Evolutionary conservation across 2,329 filamentous ascomycete genomes (phyloP).

Genomic region (Aspergillus ochraceus): DNA sequence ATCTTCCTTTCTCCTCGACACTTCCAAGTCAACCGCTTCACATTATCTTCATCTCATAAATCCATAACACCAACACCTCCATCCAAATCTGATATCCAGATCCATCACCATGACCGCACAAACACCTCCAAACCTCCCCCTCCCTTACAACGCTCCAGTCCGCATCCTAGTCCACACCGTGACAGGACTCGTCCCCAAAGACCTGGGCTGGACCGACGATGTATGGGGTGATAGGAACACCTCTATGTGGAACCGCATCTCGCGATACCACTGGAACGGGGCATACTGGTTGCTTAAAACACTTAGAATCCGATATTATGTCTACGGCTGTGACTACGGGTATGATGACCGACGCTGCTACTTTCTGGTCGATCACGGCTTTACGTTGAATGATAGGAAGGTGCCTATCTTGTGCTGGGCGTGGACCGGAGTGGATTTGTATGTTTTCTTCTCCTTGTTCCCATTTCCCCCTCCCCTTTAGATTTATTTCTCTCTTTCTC

Average conservation of each 20-base stretch:
- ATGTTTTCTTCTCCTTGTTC: neutral
- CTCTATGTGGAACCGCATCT: neutral
- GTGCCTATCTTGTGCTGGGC: neutral
- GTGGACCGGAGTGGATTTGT: neutral
- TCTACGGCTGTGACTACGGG: neutral
- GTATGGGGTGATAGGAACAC: neutral
- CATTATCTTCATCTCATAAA: too few species aligned
- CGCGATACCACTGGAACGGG: neutral
- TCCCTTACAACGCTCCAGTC: neutral
- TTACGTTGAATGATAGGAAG: neutral
- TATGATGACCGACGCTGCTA: neutral
- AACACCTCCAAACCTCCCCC: neutral
- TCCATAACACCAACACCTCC: neutral
- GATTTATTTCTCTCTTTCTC: too few species aligned
- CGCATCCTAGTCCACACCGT: neutral
- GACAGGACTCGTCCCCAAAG: neutral
- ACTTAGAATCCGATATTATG: neutral
- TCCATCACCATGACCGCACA: neutral
- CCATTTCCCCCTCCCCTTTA: too few species aligned
- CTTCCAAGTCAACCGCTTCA: too few species aligned
- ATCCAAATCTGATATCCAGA: too few species aligned
- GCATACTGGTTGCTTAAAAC: too few species aligned
- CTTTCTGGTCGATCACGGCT: neutral
- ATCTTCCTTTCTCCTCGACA: too few species aligned
- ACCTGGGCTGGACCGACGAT: neutral